phyloP scores from a whole-genome alignment of 2,329 filamentous ascomycete genomes.

The Phialemonium atrogriseum region DNA sequence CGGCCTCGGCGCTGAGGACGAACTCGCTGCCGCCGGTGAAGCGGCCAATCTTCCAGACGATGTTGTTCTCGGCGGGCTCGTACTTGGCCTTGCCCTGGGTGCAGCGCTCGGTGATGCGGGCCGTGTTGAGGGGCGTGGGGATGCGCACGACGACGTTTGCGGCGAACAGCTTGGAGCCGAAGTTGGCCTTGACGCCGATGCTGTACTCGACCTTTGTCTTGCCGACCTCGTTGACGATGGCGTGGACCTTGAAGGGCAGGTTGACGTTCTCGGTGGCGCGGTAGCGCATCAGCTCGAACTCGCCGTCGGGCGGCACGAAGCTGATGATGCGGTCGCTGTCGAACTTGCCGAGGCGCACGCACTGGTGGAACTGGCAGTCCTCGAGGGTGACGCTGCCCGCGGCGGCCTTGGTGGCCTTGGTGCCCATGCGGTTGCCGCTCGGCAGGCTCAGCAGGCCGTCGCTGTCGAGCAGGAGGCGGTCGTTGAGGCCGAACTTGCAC shows the following conservation, averaged over 20 bases:
- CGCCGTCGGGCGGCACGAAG: slow-evolving; percentile 92
- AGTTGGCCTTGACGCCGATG: slow-evolving; percentile 95
- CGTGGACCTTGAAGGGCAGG: slow-evolving; percentile 95
- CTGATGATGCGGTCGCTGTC: slow-evolving; percentile 95
- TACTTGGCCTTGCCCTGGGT: slow-evolving; percentile 98
- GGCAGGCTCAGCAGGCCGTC: slow-evolving; percentile 57
- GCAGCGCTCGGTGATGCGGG: slow-evolving; percentile 83
- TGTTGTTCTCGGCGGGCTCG: slow-evolving; percentile 95
- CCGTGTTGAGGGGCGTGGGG: slow-evolving; percentile 93
- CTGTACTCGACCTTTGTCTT: slow-evolving; percentile 98
- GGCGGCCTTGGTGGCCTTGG: slow-evolving; percentile 89
- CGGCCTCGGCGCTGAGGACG: slow-evolving; percentile 87
- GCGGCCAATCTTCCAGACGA: slow-evolving; percentile 98
- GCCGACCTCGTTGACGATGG: slow-evolving; percentile 94
- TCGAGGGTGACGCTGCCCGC: slow-evolving; percentile 93
- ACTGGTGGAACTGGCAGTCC: slow-evolving; percentile 98
- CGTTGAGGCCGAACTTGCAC: slow-evolving; percentile 98
- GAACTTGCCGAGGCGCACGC: slow-evolving; percentile 94
- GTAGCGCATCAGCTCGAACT: slow-evolving; percentile 98
- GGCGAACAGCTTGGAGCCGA: slow-evolving; percentile 90
- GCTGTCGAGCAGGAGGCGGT: slow-evolving; percentile 82
- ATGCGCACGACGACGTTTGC: slow-evolving; percentile 94
- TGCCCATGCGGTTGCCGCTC: slow-evolving; percentile 68
- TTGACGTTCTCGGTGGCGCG: slow-evolving; percentile 98
- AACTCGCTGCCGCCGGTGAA: slow-evolving; percentile 98